These are phyloP conservation scores for Neurospora hispaniola DNA, from an alignment of 495 filamentous ascomycete genomes.

Conservation along the genomic window DNA sequence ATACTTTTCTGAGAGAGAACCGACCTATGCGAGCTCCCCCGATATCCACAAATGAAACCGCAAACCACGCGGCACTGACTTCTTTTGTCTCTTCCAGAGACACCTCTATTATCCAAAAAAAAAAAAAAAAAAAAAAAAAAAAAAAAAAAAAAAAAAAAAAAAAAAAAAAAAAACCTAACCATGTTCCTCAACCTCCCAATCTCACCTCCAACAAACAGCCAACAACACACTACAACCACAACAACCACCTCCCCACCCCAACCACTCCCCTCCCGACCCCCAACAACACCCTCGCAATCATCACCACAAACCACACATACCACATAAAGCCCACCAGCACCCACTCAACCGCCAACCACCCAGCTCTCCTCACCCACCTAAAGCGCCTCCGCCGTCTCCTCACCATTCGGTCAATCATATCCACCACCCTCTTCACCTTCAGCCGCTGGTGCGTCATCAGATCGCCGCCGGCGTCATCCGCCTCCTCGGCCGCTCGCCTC, in stretches of 20 bases:
- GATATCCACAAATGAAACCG: neutral
- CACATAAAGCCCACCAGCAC: slow-evolving; percentile 68
- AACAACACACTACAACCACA: slow-evolving; percentile 51
- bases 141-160: too few species aligned
- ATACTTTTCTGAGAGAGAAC: neutral
- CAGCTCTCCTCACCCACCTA: slow-evolving; percentile 56
- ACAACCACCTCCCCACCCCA: slow-evolving; percentile 56
- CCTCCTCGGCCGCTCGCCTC: slow-evolving; percentile 57
- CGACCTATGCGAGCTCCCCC: neutral
- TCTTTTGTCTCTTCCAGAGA: neutral
- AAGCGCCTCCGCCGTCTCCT: slow-evolving; percentile 55
- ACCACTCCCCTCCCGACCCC: slow-evolving; percentile 48
- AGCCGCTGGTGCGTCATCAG: slow-evolving; percentile 64
- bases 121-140: too few species aligned
- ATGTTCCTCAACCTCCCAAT: neutral
- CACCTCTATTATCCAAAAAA: neutral
- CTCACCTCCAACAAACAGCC: neutral
- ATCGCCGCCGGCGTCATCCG: slow-evolving; percentile 61
- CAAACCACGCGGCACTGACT: neutral
- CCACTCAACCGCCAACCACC: slow-evolving; percentile 71
- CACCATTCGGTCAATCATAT: slow-evolving; percentile 66
- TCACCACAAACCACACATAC: slow-evolving; percentile 74
- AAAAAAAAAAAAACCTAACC: too few species aligned
- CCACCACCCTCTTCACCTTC: slow-evolving; percentile 63
- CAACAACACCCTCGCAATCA: slow-evolving; percentile 51